Evolutionary conservation across 2,329 filamentous ascomycete genomes (phyloP), one percentile per base, ranked within the genome.

Genomic region (Ceratocystis colombiana): DNA sequence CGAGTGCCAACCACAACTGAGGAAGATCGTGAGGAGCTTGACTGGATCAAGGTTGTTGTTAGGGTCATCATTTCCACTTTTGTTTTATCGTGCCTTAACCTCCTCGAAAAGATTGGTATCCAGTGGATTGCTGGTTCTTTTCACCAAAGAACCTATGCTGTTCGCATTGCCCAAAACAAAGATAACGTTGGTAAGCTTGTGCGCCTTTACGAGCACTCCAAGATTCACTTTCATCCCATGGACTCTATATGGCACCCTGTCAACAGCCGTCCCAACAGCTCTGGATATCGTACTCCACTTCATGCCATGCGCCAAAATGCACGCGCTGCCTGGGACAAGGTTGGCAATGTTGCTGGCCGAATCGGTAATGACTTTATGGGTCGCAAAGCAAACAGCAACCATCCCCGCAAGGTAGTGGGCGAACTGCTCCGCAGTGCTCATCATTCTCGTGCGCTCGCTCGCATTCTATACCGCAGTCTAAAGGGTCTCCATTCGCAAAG

Each of bases 111-210:
- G 79, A 88, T 96, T 68, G 83, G 96, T 70, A 96, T 96, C 66
- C 92, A 96, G 73, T 87, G 96, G 76, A 96, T 97, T 70, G 92
- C 93, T 41, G 92, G 92, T 67, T 91, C 88, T 69, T 97, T 97
- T 76, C 93, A 97, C 74, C 80, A 89, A 67, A 84, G 93, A 57
- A 96, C 93, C 0, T 97, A 97, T 72, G 86, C 89, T 28, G 90
- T 93, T 71, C 82, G 93, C 17, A 96, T 96, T 71, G 90, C 94
- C 69, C 82, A 93, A 74, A 96, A 96, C 79, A 96, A 96, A 73
- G 90, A 92, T 69, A 89, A 95, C 72, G 91, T 96, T 67, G 84
- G 76, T 10, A 80, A 79, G 65, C 74, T 84, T 10, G 78, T 83
- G 33, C 74, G 77, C 55, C 76, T 84, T 0, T 84, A 80, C 69